Evolutionary conservation across 108 stramenopile genomes (phyloP), one percentile per base, ranked within the genome.

Genomic region (Nitzschia sp.): DNA sequence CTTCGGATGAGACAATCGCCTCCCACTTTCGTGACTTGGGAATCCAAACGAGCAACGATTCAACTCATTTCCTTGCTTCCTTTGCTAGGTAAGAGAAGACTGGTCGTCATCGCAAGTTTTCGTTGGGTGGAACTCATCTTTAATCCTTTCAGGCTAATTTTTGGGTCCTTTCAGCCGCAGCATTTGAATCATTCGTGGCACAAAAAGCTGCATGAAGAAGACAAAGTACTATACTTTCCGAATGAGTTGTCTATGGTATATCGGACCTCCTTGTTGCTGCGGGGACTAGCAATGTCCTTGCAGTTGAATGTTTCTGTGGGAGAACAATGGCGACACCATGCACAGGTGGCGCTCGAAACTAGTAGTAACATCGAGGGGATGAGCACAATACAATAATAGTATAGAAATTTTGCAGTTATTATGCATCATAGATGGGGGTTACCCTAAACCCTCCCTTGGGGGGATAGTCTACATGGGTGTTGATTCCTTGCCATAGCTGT

Each of bases 241-340:
- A 84, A 76, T 30, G 87, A 91, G 57, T 70, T 91, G 19, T 68
- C 70, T 42, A 88, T 91, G 87, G 87, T 91, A 2, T 88, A 91
- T 70, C 67, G 90, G 28, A 86, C 90, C 0, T 75, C 84, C 19
- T 26, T 86, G 54, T 48, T 91, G 19, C 68, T 91, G 25, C 61
- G 90, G 34, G 90, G 90, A 31, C 77, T 91, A 21, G 87, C 87
- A 3, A 75, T 91, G 69, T 83, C 82, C 0, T 78, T 91, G 33
- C 90, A 91, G 71, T 63, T 83, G 19, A 91, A 91, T 66, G 74
- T 76, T 33, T 81, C 75, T 49, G 81, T 91, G 6, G 81, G 87
- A 21, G 81, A 86, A 28, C 42, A 71, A 54, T 91, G 90, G 90
- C 75, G 72, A 34, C 61, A 77, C 23, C 82, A 86, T 74, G 90